Evolutionary conservation across 148 eudicot species (phyloP), one percentile per base, ranked within the genome.

Genomic region (Fagopyrum homotropicum): DNA sequence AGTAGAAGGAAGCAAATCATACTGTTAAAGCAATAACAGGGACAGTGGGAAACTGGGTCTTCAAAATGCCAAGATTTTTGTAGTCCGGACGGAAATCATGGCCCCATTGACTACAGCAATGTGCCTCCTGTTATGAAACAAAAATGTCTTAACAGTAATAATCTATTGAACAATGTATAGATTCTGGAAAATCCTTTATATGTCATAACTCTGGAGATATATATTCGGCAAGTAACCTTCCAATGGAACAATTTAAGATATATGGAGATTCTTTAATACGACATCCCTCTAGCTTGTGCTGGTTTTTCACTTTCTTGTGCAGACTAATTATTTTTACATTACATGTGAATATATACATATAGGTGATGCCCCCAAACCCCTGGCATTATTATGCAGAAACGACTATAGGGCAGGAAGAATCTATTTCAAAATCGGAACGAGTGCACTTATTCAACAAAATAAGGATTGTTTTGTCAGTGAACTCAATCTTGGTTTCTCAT

Each of bases 101-200:
- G 75, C 99, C 99, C 99, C 99, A 96, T 84, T 96, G 99, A 75
- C 99, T 96, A 79, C 99, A 96, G 77, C 99, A 96, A 85, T 96
- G 99, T 44, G 99, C 99, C 82, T 96, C 99, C 99, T 95, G 86
- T 55, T 78, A 76, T 66, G 19, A 40, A 43, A 63, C 4, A 12
- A 29, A 35, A 12, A 29, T 30, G 5, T 14, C 35, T 14, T 12
- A 66, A 14, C 1, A 35, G 40, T 12, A 6, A 61, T 61, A 63
- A 29, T 63, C 4, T 2, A 63, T 9, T 8, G 14, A 63, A 63
- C 69, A 30, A 63, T 63, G 16, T 66, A 66, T 4, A 17, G 43
- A 66, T 35, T 14, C 17, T 35, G 12, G 46, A 15, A 9, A 66
- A 43, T 3, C 16, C 29, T 6, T 35, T 17, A 6, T 4, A 3